phyloP scores from a whole-genome alignment of 2,329 filamentous ascomycete genomes.

The Epichloe baconii region DNA sequence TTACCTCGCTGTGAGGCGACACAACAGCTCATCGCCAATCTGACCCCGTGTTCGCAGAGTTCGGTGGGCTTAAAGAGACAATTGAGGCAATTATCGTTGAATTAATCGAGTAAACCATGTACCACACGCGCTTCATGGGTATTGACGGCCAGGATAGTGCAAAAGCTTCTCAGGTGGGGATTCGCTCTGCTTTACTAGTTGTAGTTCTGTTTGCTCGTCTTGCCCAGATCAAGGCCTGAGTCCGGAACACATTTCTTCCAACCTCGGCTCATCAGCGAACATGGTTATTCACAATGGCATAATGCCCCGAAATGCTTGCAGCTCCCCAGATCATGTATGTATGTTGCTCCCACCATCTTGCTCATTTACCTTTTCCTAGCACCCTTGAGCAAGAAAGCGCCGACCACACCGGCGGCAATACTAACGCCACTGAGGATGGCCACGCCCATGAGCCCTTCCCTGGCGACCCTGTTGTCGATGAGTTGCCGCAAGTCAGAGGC shows the following conservation, averaged over 20 bases:
- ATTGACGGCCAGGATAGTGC: neutral
- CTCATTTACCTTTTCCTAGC: slow-evolving; percentile 41
- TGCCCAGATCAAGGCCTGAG: neutral
- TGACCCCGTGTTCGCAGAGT: no score
- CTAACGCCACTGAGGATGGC: slow-evolving; percentile 90
- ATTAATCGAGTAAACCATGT: neutral
- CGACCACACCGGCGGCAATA: slow-evolving; percentile 84
- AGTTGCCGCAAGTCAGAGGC: slow-evolving; percentile 72
- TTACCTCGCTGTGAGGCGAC: no score
- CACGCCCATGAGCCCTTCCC: slow-evolving; percentile 85
- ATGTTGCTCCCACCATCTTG: no score
- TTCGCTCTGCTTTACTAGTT: neutral
- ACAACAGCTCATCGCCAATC: no score
- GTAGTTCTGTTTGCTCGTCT: neutral
- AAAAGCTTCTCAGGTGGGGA: neutral
- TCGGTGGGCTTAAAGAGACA: no score
- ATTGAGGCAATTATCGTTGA: no score
- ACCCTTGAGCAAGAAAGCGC: slow-evolving; percentile 72
- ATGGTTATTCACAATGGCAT: no score
- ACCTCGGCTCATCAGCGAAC: no score
- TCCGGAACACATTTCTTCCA: neutral
- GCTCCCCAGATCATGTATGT: neutral
- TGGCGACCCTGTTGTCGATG: slow-evolving; percentile 93
- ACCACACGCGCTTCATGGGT: neutral
- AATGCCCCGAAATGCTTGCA: neutral